Conservation (phyloP, 768 basidiomycete species). For the Chalciporus chontae region DNA sequence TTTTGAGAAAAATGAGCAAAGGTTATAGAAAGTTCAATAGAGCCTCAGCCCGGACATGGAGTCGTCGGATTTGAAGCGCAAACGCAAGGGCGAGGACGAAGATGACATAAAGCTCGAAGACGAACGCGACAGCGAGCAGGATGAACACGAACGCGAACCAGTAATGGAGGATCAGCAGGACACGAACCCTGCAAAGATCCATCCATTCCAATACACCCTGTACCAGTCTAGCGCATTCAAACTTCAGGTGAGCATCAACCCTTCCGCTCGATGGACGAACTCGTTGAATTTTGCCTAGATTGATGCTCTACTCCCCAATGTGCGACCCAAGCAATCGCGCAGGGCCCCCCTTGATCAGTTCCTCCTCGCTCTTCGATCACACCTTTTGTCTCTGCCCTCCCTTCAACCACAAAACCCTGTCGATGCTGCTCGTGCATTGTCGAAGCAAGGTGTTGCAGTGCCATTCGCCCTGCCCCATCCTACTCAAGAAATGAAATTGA, state of each 20-base stretch:
- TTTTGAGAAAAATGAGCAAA: too few species aligned
- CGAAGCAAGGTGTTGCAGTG: constrained; percentile 55
- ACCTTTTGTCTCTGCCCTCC: constrained; percentile 57
- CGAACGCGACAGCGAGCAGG: background rate
- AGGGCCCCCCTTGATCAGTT: constrained; percentile 62
- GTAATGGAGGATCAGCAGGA: background rate
- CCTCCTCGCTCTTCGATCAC: constrained; percentile 63
- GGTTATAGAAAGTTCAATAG: too few species aligned
- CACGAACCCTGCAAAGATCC: constrained; percentile 12
- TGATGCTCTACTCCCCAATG: constrained; percentile 74
- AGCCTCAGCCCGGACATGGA: constrained; percentile 15
- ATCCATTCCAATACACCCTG: constrained; percentile 26
- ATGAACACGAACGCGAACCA: too few species aligned
- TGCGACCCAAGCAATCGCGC: constrained; percentile 57
- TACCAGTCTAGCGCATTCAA: constrained; percentile 81
- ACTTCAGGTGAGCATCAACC: constrained; percentile 56
- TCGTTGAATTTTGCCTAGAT: constrained; percentile 46
- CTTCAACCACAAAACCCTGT: constrained; percentile 63
- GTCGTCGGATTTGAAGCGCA: constrained; percentile 26
- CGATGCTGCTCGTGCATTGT: constrained; percentile 52
- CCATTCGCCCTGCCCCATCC: constrained; percentile 71
- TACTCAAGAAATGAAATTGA: constrained; percentile 83
- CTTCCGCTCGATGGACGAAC: background rate
- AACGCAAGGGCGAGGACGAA: constrained; percentile 16
- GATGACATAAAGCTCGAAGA: background rate